Evolutionary conservation across 2,329 filamentous ascomycete genomes (phyloP).

Genomic region (Fusarium hainanense): DNA sequence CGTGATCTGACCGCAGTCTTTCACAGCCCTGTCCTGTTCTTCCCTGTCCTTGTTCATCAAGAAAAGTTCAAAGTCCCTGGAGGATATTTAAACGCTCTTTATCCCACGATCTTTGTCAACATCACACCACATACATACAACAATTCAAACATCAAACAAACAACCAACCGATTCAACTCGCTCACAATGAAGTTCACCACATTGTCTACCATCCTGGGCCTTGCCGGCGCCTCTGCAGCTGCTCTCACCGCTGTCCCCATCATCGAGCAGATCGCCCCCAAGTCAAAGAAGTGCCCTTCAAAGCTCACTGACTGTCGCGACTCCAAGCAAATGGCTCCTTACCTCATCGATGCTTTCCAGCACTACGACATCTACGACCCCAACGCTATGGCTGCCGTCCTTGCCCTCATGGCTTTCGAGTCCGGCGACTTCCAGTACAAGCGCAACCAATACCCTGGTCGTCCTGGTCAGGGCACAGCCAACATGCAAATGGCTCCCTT

Average conservation of each 20-base stretch:
- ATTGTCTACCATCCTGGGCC: conserved; percentile 28
- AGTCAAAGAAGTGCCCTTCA: conserved; percentile 63
- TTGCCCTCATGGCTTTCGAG: conserved; percentile 79
- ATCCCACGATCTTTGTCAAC: not conserved
- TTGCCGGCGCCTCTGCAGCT: conserved; percentile 35
- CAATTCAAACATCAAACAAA: not conserved
- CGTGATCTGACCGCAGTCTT: conserved; percentile 1
- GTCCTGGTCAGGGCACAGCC: conserved; percentile 75
- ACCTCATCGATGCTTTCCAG: conserved; percentile 66
- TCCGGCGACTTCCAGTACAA: conserved; percentile 76
- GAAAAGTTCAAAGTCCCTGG: conserved; percentile 18
- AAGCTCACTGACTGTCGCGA: conserved; percentile 71
- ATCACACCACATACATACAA: not conserved
- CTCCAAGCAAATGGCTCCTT: conserved; percentile 68
- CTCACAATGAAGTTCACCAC: conserved; percentile 47
- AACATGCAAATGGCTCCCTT: conserved; percentile 63
- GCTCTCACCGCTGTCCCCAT: conserved; percentile 49
- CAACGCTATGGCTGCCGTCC: conserved; percentile 74
- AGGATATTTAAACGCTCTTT: conserved; percentile 12
- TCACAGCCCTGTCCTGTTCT: not conserved
- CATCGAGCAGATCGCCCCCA: conserved; percentile 67
- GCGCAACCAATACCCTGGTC: conserved; percentile 68
- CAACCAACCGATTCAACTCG: not conserved
- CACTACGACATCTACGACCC: conserved; percentile 65
- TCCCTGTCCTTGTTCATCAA: not conserved